These are phyloP conservation scores for Pyrenochaeta sp. DNA, from an alignment of 2,329 filamentous ascomycete genomes.

Conservation along the genomic window DNA sequence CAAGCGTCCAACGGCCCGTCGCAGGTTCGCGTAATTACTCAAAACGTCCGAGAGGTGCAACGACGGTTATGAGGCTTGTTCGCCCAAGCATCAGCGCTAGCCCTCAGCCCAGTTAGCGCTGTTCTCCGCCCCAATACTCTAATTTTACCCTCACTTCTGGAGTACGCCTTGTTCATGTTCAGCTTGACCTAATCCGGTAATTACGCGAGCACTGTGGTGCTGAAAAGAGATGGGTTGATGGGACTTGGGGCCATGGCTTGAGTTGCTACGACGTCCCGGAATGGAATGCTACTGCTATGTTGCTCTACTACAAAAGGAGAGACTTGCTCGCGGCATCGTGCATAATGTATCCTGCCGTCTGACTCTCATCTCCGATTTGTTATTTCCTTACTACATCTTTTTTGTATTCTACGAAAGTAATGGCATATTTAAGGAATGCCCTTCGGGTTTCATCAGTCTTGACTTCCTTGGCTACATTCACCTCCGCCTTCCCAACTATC, in stretches of 20 bases:
- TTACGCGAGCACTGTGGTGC: neutral
- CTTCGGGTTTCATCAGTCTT: neutral
- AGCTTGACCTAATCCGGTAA: neutral
- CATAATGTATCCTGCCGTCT: no score
- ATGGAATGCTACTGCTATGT: neutral
- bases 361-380: no score
- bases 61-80: neutral
- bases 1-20: no score
- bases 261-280: neutral
- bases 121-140: neutral
- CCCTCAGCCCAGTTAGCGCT: neutral
- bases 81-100: neutral
- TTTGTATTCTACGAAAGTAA: no score
- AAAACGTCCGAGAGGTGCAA: no score
- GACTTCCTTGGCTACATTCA: neutral
- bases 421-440: neutral
- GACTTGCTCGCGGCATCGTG: neutral
- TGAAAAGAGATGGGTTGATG: neutral
- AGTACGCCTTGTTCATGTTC: neutral
- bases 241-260: neutral
- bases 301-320: no score
- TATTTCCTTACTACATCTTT: no score
- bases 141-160: neutral
- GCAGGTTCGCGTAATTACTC: no score
- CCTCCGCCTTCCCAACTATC: neutral